These are phyloP conservation scores for Pythium pyrilobum DNA, from an alignment of 352 stramenopile species.

Conservation along the genomic window DNA sequence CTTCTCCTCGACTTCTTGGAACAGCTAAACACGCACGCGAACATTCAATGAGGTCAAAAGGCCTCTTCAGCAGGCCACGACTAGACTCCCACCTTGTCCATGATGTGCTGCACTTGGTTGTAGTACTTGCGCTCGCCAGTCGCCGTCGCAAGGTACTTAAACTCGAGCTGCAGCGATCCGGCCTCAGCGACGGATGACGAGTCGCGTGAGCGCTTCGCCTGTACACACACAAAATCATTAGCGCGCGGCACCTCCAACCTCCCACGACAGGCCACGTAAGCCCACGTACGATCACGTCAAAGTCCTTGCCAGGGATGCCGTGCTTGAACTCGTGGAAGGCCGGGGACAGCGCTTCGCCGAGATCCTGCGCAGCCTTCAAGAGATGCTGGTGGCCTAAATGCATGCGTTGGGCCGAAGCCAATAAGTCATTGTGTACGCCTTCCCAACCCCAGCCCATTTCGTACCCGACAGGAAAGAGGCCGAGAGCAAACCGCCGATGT, in stretches of 20 bases:
- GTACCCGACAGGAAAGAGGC: constrained; percentile 58
- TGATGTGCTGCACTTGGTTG: constrained; percentile 66
- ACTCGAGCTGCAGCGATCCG: constrained; percentile 73
- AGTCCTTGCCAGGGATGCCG: constrained; percentile 62
- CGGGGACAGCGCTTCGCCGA: constrained; percentile 55
- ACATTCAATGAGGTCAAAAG: not conserved
- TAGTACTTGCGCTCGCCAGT: constrained; percentile 57
- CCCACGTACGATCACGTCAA: constrained; percentile 44
- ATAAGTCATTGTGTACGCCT: too few species aligned
- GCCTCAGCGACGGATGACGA: constrained; percentile 59
- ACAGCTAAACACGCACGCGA: constrained; percentile 26
- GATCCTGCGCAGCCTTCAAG: constrained; percentile 50
- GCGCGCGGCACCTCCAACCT: too few species aligned
- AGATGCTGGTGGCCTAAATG: constrained; percentile 47
- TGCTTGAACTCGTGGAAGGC: constrained; percentile 47
- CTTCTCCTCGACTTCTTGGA: constrained; percentile 41
- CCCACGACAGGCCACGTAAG: too few species aligned
- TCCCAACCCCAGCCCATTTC: not conserved
- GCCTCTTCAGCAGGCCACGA: not conserved
- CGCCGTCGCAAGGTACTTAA: constrained; percentile 66
- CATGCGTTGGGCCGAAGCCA: too few species aligned
- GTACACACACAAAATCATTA: not conserved
- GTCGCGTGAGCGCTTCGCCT: constrained; percentile 33
- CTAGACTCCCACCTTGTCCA: constrained; percentile 39
- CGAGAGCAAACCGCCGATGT: constrained; percentile 66